phyloP scores from a whole-genome alignment of 2,329 filamentous ascomycete genomes.

The Exserohilum turcica region DNA sequence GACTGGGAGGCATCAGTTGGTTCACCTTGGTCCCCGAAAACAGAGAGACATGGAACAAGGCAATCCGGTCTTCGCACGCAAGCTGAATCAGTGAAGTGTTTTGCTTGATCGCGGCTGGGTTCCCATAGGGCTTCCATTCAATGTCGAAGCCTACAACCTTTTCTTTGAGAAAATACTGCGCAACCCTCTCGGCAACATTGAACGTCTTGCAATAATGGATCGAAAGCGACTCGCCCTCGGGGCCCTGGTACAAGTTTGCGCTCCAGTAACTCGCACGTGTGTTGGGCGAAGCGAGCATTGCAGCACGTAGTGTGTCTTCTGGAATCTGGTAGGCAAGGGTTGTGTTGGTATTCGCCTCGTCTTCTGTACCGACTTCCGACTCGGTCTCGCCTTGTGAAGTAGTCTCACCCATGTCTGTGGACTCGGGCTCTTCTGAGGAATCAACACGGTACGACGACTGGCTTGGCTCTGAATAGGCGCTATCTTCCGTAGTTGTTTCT shows the following conservation, averaged over 20 bases:
- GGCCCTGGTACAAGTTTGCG: conserved; percentile 68
- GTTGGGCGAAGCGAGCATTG: conserved; percentile 39
- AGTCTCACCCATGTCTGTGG: neutral
- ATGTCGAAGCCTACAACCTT: conserved; percentile 84
- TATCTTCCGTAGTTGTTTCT: neutral
- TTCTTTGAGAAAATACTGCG: conserved; percentile 70
- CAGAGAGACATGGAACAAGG: conserved; percentile 76
- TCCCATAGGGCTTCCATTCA: conserved; percentile 70
- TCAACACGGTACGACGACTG: neutral
- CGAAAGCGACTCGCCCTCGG: conserved; percentile 60
- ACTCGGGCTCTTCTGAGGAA: neutral
- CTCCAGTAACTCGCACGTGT: conserved; percentile 63
- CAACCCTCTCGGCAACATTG: conserved; percentile 69
- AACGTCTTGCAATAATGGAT: conserved; percentile 79
- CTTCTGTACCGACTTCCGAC: conserved; percentile 9
- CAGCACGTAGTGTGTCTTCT: conserved; percentile 28
- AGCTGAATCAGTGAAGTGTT: conserved; percentile 85
- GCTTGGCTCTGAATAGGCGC: neutral
- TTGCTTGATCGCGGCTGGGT: conserved; percentile 67
- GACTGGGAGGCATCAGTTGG: conserved; percentile 70
- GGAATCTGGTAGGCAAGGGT: conserved; percentile 44
- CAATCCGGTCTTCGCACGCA: conserved; percentile 76
- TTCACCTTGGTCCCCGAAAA: conserved; percentile 45
- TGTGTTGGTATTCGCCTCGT: conserved; percentile 25
- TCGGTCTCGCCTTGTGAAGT: conserved; percentile 6